Evolutionary conservation across 306 rosid species (phyloP).

Genomic region (Herpetospermum pedunculosum): DNA sequence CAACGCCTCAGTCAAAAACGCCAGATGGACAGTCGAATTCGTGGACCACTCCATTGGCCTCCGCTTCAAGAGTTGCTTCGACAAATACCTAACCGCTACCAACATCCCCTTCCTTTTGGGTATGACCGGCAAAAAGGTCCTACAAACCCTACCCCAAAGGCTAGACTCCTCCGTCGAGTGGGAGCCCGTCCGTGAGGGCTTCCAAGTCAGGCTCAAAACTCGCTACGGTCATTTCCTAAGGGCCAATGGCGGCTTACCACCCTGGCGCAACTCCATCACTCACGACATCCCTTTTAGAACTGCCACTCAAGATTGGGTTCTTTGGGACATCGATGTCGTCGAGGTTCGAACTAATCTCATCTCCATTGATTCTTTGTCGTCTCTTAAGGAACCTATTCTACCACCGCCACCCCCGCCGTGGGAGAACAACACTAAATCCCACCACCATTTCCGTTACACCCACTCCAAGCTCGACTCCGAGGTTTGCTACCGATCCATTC

Average conservation of each 20-base stretch:
- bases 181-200: conserved; percentile 75
- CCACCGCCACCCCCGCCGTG: conserved; percentile 5
- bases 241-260: conserved; percentile 74
- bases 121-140: conserved; percentile 56
- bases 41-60: conserved; percentile 15
- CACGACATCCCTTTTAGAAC: conserved; percentile 61
- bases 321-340: conserved; percentile 70
- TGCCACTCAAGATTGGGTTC: conserved; percentile 54
- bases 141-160: conserved; percentile 45
- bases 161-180: conserved; percentile 77
- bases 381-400: not conserved
- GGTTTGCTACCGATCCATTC: too few species aligned
- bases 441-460: too few species aligned
- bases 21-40: conserved; percentile 68
- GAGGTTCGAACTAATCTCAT: conserved; percentile 23
- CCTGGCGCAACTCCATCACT: conserved; percentile 80
- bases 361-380: not conserved
- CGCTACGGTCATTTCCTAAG: conserved; percentile 63
- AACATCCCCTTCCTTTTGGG: conserved; percentile 54
- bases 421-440: not conserved
- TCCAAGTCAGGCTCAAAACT: conserved; percentile 51
- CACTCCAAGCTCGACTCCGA: too few species aligned
- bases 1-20: conserved; percentile 39
- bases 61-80: conserved; percentile 60
- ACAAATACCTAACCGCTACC: conserved; percentile 75